Evolutionary conservation across 2,329 filamentous ascomycete genomes (phyloP), one percentile per base, ranked within the genome.

Genomic region (Thermothelomyces thermophilus): DNA sequence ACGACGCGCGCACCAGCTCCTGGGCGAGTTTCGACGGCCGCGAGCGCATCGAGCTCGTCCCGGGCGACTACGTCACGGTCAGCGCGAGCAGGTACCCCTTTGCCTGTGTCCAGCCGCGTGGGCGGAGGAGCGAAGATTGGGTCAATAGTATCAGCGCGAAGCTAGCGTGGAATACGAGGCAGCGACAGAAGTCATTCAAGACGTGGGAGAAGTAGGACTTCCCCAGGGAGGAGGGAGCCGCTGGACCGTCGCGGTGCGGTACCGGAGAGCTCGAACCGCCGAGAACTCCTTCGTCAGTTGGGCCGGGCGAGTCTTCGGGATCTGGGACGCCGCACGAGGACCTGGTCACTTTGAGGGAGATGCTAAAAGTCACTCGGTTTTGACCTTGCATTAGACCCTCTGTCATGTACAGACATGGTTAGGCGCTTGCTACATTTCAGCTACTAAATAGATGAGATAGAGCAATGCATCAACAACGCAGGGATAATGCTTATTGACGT

Each of bases 1-100:
- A 95, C 66, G 85, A 94, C 66, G 88, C 90, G 8, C 77, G 93
- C 43, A 90, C 89, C 4, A 86, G 82, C 59, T 90, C 86, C 35
- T 98, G 93, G 91, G 93, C 90, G n/a, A 95, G 89, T 67, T 98
- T 98, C 65, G 93, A 98, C 67, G 93, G 93, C 1, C 80, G 90
- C 54, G 89, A 96, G 72, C 82, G 90, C 70, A 70, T 87, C n/a
- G 87, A 93, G 70, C 73, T 93, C 33, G 66, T 71, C 42, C 84
- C 86, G 0, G 87, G 87, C 14, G 87, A 93, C 68, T 93, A 93
- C 64, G 86, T 91, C 5, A 91, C 87, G 1, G 85, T 93, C 54
- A 88, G 84, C 58, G 87, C 87, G 2, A 87, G 83, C 57, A 71
- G 87, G 35, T 91, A 86, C 62, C 87, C 87, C 0, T 93, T 91